phyloP scores from a whole-genome alignment of 164 flowering plant species.

The Warburgia ugandensis region DNA sequence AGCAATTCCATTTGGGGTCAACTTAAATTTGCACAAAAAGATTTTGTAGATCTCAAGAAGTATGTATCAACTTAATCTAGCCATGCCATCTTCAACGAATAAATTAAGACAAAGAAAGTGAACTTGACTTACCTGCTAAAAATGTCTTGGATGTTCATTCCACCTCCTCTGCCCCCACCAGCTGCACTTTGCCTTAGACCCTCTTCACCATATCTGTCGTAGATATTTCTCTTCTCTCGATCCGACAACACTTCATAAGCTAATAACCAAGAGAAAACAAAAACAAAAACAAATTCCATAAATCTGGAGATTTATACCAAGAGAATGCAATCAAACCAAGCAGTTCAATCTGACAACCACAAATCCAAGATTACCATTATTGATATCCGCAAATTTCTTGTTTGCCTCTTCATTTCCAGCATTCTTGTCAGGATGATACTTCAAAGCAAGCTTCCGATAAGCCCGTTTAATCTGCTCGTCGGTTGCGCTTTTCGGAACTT shows the following conservation, averaged over 20 bases:
- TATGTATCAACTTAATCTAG: neutral
- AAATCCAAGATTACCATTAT: slow-evolving; percentile 48
- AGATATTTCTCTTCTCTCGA: slow-evolving; percentile 84
- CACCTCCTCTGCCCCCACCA: slow-evolving; percentile 83
- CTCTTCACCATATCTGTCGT: slow-evolving; percentile 93
- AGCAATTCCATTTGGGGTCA: too few relatives aligned
- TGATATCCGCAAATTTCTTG: slow-evolving; percentile 87
- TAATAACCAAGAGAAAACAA: slow-evolving; percentile 14
- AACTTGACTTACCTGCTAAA: slow-evolving; percentile 59
- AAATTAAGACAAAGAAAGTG: neutral
- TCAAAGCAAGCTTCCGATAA: slow-evolving; percentile 87
- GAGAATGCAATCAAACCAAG: neutral
- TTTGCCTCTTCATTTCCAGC: slow-evolving; percentile 97
- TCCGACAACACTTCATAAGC: slow-evolving; percentile 95
- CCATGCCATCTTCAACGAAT: neutral
- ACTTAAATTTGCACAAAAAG: too few relatives aligned
- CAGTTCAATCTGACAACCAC: neutral
- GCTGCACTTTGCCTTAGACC: slow-evolving; percentile 94
- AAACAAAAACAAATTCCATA: neutral
- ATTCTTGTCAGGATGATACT: slow-evolving; percentile 98
- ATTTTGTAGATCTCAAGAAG: too few relatives aligned
- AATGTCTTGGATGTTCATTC: slow-evolving; percentile 80
- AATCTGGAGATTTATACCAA: neutral
- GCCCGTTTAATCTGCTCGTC: slow-evolving; percentile 98
- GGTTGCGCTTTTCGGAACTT: slow-evolving; percentile 78